Base-by-base conservation (phyloP, 2,329 filamentous ascomycete species). In the Juglanconis sp. region DNA sequence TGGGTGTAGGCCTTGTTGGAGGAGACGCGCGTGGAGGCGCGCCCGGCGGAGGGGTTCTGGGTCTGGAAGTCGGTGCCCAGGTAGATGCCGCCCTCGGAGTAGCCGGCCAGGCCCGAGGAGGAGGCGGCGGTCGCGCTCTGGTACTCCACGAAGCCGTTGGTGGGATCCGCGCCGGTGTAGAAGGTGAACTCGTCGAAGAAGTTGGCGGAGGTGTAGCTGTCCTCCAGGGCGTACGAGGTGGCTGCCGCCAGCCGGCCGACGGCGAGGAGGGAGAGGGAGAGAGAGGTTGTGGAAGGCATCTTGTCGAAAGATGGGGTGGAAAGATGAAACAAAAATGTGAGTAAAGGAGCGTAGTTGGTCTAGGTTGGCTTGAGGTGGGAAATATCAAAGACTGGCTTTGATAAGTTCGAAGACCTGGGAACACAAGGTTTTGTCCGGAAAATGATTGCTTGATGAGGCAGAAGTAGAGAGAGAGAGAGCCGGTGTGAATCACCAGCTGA, bases 111-210 rank as follows among this genome's bases (percentile, higher is more conserved):
- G 15, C 81, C 80, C 42, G 74, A 71, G n/a, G 71, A 68, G 61
- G 82, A 81, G 58, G 90, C 89, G 1, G 80, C 82, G n/a, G 71
- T 60, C 54, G 81, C 78, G 65, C 83, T 77, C 57, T 87, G 81
- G 68, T 92, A 95, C 62, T 84, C 75, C 66, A 95, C 91, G 67
- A 87, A 91, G 36, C 91, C 91, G 64, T 87, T 68, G 2, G 91
- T 95, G 0, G 91, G 91, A 68, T 95, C 91, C 0, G 74, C 61
- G 3, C 71, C 74, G 56, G 71, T 76, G 73, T 81, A 87, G 74
- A 87, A 87, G 60, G 79, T 75, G 68, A 85, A 85, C 55, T 74
- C 72, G 24, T 76, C 65, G 71, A 85, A 85, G 72, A 86, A 86
- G 75, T 85, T 86, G 69, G 70, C 74, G 6, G 69, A 60, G 70